Percentiles rank a stretch among this genome's conserved stretches.
Conservation (phyloP, 2,329 filamentous ascomycete species). For the Fusarium napiforme region DNA sequence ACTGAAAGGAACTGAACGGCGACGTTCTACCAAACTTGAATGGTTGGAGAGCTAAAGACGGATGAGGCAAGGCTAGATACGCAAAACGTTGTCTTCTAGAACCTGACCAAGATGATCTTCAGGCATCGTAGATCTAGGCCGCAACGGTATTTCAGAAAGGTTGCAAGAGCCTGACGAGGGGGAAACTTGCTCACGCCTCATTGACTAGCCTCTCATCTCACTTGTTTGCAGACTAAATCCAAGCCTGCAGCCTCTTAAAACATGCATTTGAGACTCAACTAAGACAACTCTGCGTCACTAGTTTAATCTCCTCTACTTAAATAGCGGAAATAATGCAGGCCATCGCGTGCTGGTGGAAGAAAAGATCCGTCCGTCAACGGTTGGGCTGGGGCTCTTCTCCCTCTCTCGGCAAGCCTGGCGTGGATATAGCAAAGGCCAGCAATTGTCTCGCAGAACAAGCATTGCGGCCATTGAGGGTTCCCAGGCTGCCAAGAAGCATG, state of each 20-base stretch:
- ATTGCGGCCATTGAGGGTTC: neutral
- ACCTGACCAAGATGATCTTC: slow-evolving; percentile 14
- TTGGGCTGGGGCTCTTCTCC: neutral
- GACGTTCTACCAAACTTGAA: neutral
- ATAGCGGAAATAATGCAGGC: slow-evolving; percentile 29
- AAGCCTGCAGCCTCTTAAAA: neutral
- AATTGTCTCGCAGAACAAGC: slow-evolving; percentile 8
- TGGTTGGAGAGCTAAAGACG: neutral
- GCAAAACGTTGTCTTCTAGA: slow-evolving; percentile 19
- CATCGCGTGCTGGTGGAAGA: slow-evolving; percentile 22
- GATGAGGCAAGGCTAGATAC: neutral
- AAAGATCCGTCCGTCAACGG: slow-evolving; percentile 23
- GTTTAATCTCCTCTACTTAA: slow-evolving; percentile 5
- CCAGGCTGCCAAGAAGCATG: slow-evolving; percentile 27
- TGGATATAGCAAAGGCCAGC: slow-evolving; percentile 19
- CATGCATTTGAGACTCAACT: neutral
- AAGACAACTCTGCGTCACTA: neutral
- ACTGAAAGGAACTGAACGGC: neutral
- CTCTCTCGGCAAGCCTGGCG: slow-evolving; percentile 2
- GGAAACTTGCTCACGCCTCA: slow-evolving; percentile 1
- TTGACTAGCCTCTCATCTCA: neutral
- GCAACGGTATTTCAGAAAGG: neutral
- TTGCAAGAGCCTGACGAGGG: slow-evolving; percentile 3
- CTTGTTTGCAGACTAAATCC: slow-evolving; percentile 4
- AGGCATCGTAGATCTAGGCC: slow-evolving; percentile 24